Evolutionary conservation across 2,329 filamentous ascomycete genomes (phyloP).

Genomic region (Paecilomyces fulvus): DNA sequence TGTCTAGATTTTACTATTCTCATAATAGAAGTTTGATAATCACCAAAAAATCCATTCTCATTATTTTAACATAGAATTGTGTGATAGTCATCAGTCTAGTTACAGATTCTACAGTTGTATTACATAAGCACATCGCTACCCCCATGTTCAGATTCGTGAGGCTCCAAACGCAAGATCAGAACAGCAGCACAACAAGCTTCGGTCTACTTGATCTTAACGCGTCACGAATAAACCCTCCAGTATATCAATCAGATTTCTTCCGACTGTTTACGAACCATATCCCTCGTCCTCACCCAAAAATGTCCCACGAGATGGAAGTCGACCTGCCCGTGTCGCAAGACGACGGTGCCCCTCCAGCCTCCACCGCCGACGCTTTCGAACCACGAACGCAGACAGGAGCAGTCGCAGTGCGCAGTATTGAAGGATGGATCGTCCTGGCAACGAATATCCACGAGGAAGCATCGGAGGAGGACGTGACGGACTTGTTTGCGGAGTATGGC

Average conservation of each 20-base stretch:
- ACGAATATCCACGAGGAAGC: conserved; percentile 63
- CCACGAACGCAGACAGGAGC: conserved; percentile 37
- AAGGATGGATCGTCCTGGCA: conserved; percentile 61
- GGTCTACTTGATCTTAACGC: background rate
- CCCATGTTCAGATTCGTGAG: background rate
- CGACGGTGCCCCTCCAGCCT: conserved; percentile 19
- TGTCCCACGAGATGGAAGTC: conserved; percentile 41
- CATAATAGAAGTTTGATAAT: too few species aligned
- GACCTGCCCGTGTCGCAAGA: conserved; percentile 31
- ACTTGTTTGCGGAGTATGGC: conserved; percentile 58
- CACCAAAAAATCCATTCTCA: too few species aligned
- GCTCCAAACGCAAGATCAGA: background rate
- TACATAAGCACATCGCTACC: background rate
- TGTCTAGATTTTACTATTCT: too few species aligned
- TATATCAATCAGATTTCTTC: background rate
- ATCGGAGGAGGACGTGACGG: conserved; percentile 57
- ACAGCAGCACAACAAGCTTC: background rate
- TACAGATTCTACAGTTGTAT: too few species aligned
- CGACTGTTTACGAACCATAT: background rate
- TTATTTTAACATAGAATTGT: too few species aligned
- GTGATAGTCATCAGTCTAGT: too few species aligned
- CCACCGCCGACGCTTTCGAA: conserved; percentile 26
- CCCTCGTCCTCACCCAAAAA: conserved; percentile 6
- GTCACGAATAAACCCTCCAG: background rate
- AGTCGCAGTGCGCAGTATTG: conserved; percentile 57